Base-by-base conservation (phyloP, 306 rosid genomes). In the Bauhinia variegata region DNA sequence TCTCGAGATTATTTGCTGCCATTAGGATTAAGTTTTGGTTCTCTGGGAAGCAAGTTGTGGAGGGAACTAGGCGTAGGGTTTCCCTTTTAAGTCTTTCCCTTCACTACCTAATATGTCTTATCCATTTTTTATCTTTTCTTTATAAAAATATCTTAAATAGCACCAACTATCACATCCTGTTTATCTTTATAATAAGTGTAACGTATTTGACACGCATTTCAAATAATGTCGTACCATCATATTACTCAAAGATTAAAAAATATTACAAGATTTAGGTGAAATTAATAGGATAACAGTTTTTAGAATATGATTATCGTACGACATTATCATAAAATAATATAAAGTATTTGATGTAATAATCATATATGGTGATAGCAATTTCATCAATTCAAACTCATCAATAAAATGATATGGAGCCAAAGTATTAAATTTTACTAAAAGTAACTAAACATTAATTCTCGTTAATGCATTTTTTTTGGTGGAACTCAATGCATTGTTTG, bases 91-190 rank as follows among this genome's bases (percentile, higher is more conserved):
- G 13, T 59, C 50, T 41, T 14, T 32, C 23, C 46, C 50, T 5
- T 58, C 23, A 4, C 17, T 10, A 10, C 30, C 8, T 37, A 31
- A 16, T 6, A 63, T 7, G 12, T 49, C 30, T 32, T 57, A 23
- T 12, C 16, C 38, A 11, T 10, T 14, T 49, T 63, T 48, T 47
- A 50, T 56, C 57, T 4, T 43, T 59, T 49, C 44, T 13, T n/a
- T 50, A 52, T 28, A 67, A 56, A n/a, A 75, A 67, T 36, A 47
- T 75, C 49, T 78, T 12, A 10, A 67, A 66, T 52, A 67, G 73
- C 60, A 44, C n/a, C 38, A 4, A 2, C 23, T n/a, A 44, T 49
- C 51, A 12, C 6, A 34, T 6, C 17, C n/a, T 39, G 30, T 7
- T 41, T 33, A 30, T 56, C 7, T 15, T 2, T 18, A 8, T 7